Conservation (phyloP, 345 rosid species). For the Clausena lansium region DNA sequence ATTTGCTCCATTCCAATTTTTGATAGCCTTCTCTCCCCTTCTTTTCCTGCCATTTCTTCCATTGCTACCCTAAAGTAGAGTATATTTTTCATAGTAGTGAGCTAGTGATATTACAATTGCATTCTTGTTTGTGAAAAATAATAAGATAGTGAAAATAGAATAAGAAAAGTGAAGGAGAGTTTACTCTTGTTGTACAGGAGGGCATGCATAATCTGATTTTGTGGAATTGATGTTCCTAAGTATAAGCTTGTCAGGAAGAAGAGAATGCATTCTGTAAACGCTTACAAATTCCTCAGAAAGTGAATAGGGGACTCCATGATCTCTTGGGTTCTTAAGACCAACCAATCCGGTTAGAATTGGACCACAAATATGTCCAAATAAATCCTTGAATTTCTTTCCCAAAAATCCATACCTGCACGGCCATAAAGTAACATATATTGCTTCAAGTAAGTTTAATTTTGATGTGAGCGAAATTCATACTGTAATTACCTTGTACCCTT, state of each 20-base stretch:
- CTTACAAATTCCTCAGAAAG: constrained; percentile 72
- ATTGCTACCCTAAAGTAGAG: constrained; percentile 43
- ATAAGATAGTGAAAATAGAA: not conserved
- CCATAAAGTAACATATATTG: too few relatives aligned
- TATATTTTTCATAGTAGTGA: not conserved
- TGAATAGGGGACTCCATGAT: constrained; percentile 79
- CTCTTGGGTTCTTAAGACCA: constrained; percentile 65
- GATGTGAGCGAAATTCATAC: too few relatives aligned
- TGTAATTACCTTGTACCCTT: too few relatives aligned
- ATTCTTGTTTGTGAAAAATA: not conserved
- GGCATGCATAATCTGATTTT: constrained; percentile 33
- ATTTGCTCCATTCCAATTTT: constrained; percentile 59
- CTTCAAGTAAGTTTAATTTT: too few relatives aligned
- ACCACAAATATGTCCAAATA: constrained; percentile 52
- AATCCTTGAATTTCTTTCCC: constrained; percentile 69
- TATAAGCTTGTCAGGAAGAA: constrained; percentile 57
- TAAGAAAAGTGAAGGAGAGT: not conserved
- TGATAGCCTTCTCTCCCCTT: constrained; percentile 43
- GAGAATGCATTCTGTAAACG: constrained; percentile 71
- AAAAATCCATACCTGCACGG: constrained; percentile 52
- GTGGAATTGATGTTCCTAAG: constrained; percentile 49
- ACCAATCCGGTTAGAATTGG: constrained; percentile 65
- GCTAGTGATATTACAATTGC: not conserved
- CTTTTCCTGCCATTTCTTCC: constrained; percentile 54
- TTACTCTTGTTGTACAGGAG: constrained; percentile 51